Evolutionary conservation across 2,329 filamentous ascomycete species (phyloP), one percentile per base, ranked within the genome.

Genomic region (Fusarium sp.): DNA sequence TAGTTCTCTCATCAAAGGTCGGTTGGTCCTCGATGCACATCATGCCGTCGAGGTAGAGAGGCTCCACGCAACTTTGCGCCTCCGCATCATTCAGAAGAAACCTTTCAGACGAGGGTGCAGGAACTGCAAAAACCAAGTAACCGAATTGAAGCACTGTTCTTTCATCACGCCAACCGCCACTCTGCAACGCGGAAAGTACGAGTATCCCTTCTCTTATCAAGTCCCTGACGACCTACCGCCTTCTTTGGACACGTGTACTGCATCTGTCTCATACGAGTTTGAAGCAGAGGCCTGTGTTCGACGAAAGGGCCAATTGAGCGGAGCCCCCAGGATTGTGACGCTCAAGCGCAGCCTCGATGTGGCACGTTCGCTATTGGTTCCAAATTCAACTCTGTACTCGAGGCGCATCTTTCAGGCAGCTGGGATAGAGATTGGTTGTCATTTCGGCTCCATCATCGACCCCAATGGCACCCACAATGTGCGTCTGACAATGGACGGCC

Each of bases 191-290:
- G 50, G 65, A 0, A 50, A 4, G 8, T 57, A 77, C 13, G 36
- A 90, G 36, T 97, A 95, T 80, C 95, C 95, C 25, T 97, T 98
- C 82, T 97, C 94, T 77, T 92, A 94, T 74, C 87, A 97, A 54
- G 89, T 98, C 35, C 92, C 92, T 0, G 96, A 95, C 18, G 89
- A 95, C 78, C 88, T 97, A 2, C 95, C 95, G 1, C 93, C 95
- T 0, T 93, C 91, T 29, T 93, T 94, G 78, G 91, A 95, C 78
- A 93, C 93, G 40, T 85, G 89, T 1, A 84, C 98, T 31, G 89
- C 92, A 9, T 89, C 88, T 61, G 91, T 98, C 67, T 88, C 93
- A 68, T 98, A 98, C 84, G 89, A 91, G 71, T 91, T 98, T 74
- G 86, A 88, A 69, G 93, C 93, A 36, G 88, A 90, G 62, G 90